A percentile compares a stretch with the other conserved stretches of the same genome.
Evolutionary conservation across 768 basidiomycete genomes (phyloP).

Genomic region (Rhizopogon rudus): DNA sequence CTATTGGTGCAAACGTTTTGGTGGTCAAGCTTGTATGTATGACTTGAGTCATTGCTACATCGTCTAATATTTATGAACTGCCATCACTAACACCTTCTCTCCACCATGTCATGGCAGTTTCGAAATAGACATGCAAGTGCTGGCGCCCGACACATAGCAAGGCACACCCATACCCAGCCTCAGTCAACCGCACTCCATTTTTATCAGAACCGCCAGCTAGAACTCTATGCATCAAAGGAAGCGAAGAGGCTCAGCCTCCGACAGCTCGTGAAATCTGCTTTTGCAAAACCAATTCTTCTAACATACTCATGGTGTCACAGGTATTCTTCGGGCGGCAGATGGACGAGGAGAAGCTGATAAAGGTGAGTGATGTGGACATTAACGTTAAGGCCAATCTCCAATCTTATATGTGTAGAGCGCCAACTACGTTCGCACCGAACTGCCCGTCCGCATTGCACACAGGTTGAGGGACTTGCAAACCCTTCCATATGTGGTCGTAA

Average conservation of each 20-base stretch:
- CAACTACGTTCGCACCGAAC: constrained; percentile 85
- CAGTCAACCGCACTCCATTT: constrained; percentile 52
- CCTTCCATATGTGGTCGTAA: constrained; percentile 82
- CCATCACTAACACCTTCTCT: background rate
- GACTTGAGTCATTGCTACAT: background rate
- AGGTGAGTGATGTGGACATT: constrained; percentile 34
- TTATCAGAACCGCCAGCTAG: constrained; percentile 80
- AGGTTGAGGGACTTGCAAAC: constrained; percentile 82
- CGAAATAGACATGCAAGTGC: constrained; percentile 4
- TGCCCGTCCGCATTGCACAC: constrained; percentile 86
- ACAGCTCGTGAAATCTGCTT: constrained; percentile 55
- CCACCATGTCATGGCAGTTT: constrained; percentile 22
- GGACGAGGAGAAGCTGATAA: constrained; percentile 72
- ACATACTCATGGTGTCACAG: constrained; percentile 30
- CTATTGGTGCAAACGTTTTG: background rate
- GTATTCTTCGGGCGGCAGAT: constrained; percentile 85
- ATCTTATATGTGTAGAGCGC: constrained; percentile 52
- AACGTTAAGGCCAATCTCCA: background rate
- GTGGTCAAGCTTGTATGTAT: background rate
- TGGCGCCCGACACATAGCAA: background rate
- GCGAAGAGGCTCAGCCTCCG: constrained; percentile 70
- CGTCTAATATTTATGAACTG: background rate
- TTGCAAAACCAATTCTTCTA: constrained; percentile 4
- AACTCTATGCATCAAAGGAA: constrained; percentile 71
- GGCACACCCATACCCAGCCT: constrained; percentile 16